Conservation (phyloP, 1,139 yeast species). For the Hyphopichia burtonii region DNA sequence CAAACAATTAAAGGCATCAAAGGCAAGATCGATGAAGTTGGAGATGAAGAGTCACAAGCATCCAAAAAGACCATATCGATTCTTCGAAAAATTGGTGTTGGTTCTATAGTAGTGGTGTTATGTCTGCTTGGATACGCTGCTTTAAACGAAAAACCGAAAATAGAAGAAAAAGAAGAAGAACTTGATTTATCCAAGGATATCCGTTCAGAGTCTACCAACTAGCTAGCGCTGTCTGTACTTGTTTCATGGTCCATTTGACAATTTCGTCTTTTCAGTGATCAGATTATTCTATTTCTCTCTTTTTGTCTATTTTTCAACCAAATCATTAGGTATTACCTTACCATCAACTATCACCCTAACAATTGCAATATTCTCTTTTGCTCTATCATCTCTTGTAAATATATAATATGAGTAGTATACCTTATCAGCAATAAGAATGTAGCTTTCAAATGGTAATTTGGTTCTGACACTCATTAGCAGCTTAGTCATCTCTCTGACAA, state of each 20-base stretch:
- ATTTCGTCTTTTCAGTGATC: no score
- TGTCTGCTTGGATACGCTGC: constrained; percentile 38
- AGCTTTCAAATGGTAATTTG: no score
- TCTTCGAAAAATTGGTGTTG: constrained; percentile 33
- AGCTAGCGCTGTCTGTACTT: no score
- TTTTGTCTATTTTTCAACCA: no score
- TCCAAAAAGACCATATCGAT: constrained; percentile 29
- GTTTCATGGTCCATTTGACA: no score
- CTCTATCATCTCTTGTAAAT: no score
- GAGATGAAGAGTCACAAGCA: constrained; percentile 34
- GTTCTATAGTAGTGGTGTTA: constrained; percentile 32
- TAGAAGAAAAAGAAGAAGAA: constrained; percentile 12
- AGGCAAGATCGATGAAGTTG: constrained; percentile 19
- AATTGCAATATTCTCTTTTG: no score
- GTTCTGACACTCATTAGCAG: not conserved
- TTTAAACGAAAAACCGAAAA: constrained; percentile 12
- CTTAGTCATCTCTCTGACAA: not conserved
- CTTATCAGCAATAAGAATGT: no score
- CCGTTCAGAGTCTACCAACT: constrained; percentile 11
- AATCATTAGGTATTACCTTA: no score
- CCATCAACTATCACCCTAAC: no score
- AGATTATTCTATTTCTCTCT: no score
- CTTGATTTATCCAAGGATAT: constrained; percentile 23
- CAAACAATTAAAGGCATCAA: not conserved
- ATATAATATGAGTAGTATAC: no score